Percentiles rank a stretch among this genome's conserved stretches.
phyloP scores from a whole-genome alignment of 2,329 filamentous ascomycete species.

The Penicillium brevicompactum region DNA sequence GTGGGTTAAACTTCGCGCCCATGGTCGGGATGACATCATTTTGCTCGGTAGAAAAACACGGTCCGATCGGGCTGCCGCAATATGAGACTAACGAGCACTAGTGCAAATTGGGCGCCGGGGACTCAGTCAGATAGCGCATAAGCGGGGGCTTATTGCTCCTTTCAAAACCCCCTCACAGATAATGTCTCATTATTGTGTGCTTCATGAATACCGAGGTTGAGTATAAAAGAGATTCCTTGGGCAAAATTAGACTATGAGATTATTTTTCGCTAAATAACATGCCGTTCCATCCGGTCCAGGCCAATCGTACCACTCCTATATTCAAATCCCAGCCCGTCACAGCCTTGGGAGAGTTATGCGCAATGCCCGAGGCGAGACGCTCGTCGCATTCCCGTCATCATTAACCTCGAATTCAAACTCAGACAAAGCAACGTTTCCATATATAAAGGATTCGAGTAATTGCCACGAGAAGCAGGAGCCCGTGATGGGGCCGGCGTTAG shows the following conservation, averaged over 20 bases:
- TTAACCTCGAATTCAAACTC: constrained; percentile 24
- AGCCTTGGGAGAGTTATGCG: constrained; percentile 8
- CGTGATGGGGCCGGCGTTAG: constrained; percentile 14
- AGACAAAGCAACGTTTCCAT: constrained; percentile 22
- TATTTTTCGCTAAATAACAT: no score
- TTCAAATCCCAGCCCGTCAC: not conserved
- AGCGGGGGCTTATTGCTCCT: no score
- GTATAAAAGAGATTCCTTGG: no score
- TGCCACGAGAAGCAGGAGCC: constrained; percentile 19
- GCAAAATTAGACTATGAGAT: no score
- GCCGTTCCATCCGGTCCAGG: no score
- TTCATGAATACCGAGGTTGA: no score
- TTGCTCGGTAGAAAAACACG: not conserved
- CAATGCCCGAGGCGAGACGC: constrained; percentile 16
- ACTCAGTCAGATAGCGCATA: no score
- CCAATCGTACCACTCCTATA: no score
- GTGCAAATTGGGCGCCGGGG: no score
- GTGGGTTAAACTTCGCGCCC: not conserved
- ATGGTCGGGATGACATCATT: not conserved
- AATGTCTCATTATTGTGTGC: no score
- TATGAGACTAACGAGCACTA: no score
- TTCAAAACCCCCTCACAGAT: no score
- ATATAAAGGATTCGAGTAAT: constrained; percentile 15
- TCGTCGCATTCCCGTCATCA: constrained; percentile 12
- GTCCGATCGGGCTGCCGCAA: not conserved